Evolutionary conservation across 768 basidiomycete species (phyloP), one percentile per base, ranked within the genome.

Genomic region (Kwoniella dendrophila): DNA sequence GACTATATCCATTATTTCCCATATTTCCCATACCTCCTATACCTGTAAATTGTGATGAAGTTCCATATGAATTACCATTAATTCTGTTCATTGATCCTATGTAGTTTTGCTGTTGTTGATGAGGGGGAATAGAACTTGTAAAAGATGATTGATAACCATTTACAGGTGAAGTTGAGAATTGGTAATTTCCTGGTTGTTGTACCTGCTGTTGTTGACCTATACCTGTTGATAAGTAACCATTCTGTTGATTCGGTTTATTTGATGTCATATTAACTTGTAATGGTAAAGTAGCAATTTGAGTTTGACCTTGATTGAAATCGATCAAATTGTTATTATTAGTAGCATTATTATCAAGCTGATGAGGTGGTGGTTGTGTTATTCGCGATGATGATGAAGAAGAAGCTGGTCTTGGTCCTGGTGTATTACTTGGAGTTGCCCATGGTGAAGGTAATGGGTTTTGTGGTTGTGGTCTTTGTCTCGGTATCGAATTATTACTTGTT

Each of bases 381-480:
- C 47, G 2, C 27, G 48, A 14, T 4, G 38, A 5, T 5, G 11
- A 16, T 3, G 24, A 5, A 4, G 32, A 29, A 20, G 45, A 45
- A 0, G 48, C 16, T 30, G 32, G 34, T 51, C 22, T 24, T 22
- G 57, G n/a, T 26, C 58, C 58, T 33, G 58, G 1, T 18, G 34
- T 36, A 11, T 48, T 51, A 24, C 18, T 24, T 44, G 29, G 58
- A 22, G 38, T 51, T 22, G 62, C 33, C 49, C 62, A 49, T 26
- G 45, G 54, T 11, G 62, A 29, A 44, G 41, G 30, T 6, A 63
- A 43, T 63, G 18, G 38, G 29, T 20, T 49, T 44, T 8, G 18
- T 36, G 60, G 36, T 11, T 49, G 20, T 7, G 63, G 55, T 43
- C 66, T 51, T 2, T 56, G 55, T 54, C 69, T 36, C 20, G 64